Evolutionary conservation across 441 rosid genomes (phyloP), one percentile per base, ranked within the genome.

Genomic region (Sinapis alba): DNA sequence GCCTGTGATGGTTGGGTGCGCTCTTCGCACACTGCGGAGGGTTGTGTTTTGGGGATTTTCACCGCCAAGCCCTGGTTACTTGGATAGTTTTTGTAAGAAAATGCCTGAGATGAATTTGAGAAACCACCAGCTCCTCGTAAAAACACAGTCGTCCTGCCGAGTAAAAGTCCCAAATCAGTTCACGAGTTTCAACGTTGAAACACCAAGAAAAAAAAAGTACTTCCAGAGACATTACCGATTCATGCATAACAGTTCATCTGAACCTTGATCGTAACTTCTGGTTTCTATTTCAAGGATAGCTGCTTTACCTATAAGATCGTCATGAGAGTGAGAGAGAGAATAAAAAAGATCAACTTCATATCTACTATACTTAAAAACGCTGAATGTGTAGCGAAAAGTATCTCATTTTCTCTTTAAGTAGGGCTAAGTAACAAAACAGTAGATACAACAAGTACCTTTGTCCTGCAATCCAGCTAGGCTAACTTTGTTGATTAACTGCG

Each of bases 111-210:
- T 62, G 97, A 81, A 60, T 84, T 83, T 67, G 99, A 95, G 84
- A 91, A 95, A 79, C 99, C 97, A 58, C 98, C 95, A 58, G 97
- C 98, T 62, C 98, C 98, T 13, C 95, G 85, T 59, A 90, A 82
- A 78, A 58, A 91, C 7, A 15, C 75, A 73, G 90, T 93, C 66
- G 78, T n/a, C 79, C 98, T 96, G 86, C 70, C 68, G 58, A 84
- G 43, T 11, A 11, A 38, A 72, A 63, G 68, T 71, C 76, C 20
- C 62, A 66, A 62, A 28, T 59, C 7, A 78, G 72, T 32, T 62
- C 23, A 54, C 13, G 38, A 24, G 64, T 77, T 32, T 27, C 4
- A 1, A 56, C 21, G 34, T 23, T 19, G 11, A 53, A 62, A 36
- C 79, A 67, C 73, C 36, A 8, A 21, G 9, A 9, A 1, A 13